These are phyloP conservation scores for Falciphora oryzae DNA, from an alignment of 2,329 filamentous ascomycete species.

Conservation along the genomic window DNA sequence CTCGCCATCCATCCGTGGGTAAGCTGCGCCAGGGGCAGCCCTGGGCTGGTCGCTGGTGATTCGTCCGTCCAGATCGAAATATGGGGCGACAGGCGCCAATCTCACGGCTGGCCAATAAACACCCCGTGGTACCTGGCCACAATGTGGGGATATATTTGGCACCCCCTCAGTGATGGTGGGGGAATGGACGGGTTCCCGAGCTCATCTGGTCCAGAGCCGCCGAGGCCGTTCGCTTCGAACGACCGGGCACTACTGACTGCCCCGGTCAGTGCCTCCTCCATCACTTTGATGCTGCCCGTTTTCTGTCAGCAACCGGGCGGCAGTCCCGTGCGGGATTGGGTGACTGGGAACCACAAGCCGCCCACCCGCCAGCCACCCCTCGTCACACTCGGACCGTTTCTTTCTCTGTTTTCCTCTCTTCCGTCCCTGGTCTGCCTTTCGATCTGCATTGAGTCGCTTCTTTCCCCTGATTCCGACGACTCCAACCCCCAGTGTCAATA, in stretches of 20 bases:
- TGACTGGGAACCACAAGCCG: background rate
- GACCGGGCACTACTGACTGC: background rate
- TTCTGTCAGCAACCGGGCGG: background rate
- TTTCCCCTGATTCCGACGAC: background rate
- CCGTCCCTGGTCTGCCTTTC: background rate
- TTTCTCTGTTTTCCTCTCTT: too few species aligned
- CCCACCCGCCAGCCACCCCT: too few species aligned
- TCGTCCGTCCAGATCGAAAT: conserved; percentile 1
- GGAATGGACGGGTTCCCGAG: background rate
- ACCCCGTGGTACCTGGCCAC: background rate
- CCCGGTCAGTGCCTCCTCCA: background rate
- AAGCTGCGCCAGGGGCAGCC: background rate
- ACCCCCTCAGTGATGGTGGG: background rate
- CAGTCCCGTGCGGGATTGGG: background rate
- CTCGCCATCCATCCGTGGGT: background rate
- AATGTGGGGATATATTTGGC: background rate
- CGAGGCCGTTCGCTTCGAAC: background rate
- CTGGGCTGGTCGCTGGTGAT: conserved; percentile 1
- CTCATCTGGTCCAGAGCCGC: background rate
- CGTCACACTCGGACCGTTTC: background rate
- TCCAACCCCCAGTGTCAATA: background rate
- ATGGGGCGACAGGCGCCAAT: conserved; percentile 6
- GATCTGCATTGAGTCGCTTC: background rate
- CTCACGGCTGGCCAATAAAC: background rate
- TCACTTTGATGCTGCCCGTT: background rate